A percentile compares a stretch with the other conserved stretches of the same genome.
Conservation (phyloP, 805 yeast genomes). For the Metschnikowia sp. region DNA sequence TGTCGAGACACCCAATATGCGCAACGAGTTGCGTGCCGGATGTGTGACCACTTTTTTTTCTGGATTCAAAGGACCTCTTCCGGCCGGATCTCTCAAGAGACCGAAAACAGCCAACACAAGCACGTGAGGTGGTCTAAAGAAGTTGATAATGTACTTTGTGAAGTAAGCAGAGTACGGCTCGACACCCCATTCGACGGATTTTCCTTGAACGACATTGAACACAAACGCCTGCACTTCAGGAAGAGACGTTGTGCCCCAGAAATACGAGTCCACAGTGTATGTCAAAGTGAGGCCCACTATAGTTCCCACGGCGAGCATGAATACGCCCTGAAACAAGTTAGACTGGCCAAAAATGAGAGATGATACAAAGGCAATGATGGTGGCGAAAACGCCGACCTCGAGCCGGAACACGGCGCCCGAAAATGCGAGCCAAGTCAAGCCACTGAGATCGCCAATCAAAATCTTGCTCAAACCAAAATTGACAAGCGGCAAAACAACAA, state of each 20-base stretch:
- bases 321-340: slow-evolving; percentile 31
- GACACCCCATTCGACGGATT: slow-evolving; percentile 77
- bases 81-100: slow-evolving; percentile 43
- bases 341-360: slow-evolving; percentile 46
- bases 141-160: slow-evolving; percentile 39
- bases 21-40: slow-evolving; percentile 29
- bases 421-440: slow-evolving; percentile 55
- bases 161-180: slow-evolving; percentile 75
- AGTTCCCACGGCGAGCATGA: slow-evolving; percentile 48
- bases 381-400: slow-evolving; percentile 60
- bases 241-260: slow-evolving; percentile 60
- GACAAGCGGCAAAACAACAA: slow-evolving; percentile 73
- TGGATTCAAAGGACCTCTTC: slow-evolving; percentile 24
- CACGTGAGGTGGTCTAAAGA: slow-evolving; percentile 44
- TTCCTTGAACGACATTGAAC: slow-evolving; percentile 75
- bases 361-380: slow-evolving; percentile 45
- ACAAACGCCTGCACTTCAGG: slow-evolving; percentile 76
- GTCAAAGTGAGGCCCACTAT: slow-evolving; percentile 49
- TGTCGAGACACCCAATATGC: slow-evolving; percentile 49
- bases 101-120: slow-evolving; percentile 38
- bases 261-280: slow-evolving; percentile 61
- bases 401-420: slow-evolving; percentile 67
- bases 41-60: slow-evolving; percentile 25
- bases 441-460: slow-evolving; percentile 45
- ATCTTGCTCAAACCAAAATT: slow-evolving; percentile 51